phyloP scores from a whole-genome alignment of 83 land plant species.

The Picea mariana region DNA sequence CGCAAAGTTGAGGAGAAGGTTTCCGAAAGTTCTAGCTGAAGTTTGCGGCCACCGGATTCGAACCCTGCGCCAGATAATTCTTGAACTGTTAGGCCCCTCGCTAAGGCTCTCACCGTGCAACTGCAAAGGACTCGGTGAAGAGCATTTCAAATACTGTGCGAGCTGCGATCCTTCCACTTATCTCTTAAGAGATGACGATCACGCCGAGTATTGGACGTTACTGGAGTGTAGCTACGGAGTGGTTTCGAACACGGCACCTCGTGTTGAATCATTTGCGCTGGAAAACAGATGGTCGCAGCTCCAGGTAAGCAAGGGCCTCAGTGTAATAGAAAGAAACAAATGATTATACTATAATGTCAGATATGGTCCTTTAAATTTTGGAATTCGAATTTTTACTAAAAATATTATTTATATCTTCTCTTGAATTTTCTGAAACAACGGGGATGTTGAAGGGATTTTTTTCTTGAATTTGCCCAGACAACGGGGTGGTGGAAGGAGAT shows the following conservation, averaged over 20 bases:
- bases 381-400: no score
- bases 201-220: conserved; percentile 31
- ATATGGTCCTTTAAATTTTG: no score
- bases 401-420: no score
- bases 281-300: conserved; percentile 18
- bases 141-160: conserved; percentile 21
- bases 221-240: conserved; percentile 32
- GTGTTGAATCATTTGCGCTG: not conserved
- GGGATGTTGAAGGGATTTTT: no score
- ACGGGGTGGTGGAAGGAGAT: no score
- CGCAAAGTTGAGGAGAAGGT: conserved; percentile 16
- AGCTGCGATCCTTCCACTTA: conserved; percentile 22
- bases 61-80: conserved; percentile 22
- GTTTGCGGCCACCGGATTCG: conserved; percentile 28
- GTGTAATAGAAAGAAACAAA: no score
- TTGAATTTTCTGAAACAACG: no score
- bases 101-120: not conserved
- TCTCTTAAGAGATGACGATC: conserved; percentile 31
- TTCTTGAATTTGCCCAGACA: no score
- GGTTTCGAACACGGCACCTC: conserved; percentile 23
- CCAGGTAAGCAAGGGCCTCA: conserved; percentile 8
- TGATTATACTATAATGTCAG: no score
- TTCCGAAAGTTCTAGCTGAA: conserved; percentile 36
- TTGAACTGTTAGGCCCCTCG: conserved; percentile 15
- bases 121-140: conserved; percentile 8